These are phyloP conservation scores for Cryphonectria carpinicola DNA, from an alignment of 2,329 filamentous ascomycete genomes.

Conservation along the genomic window DNA sequence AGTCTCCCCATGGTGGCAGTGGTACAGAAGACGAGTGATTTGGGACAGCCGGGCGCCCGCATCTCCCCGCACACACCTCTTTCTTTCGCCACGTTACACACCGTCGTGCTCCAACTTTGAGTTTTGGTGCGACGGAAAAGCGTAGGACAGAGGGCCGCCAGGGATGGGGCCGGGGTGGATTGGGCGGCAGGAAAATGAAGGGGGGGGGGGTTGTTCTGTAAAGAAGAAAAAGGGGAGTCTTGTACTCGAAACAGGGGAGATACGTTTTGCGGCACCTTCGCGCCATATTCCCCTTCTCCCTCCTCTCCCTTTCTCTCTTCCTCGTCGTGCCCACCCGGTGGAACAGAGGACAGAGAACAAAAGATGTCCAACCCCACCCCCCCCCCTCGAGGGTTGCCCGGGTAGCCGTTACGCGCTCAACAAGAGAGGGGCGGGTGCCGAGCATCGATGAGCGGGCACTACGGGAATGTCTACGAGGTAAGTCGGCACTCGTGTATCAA, in stretches of 20 bases:
- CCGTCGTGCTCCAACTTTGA: conserved; percentile 26
- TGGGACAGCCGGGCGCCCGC: not conserved
- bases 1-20: not conserved
- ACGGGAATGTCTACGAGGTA: not conserved
- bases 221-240: conserved; percentile 14
- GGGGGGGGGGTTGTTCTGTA: too few species aligned
- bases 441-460: not conserved
- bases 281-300: not conserved
- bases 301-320: too few species aligned
- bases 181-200: not conserved
- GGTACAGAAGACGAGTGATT: not conserved
- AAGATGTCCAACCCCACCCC: not conserved
- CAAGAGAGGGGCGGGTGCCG: too few species aligned
- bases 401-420: not conserved
- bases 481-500: not conserved
- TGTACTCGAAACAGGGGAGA: conserved; percentile 27
- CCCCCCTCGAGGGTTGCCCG: too few species aligned
- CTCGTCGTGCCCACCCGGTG: conserved; percentile 2
- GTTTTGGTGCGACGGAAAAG: conserved; percentile 18
- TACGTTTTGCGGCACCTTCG: conserved; percentile 14
- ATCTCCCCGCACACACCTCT: not conserved
- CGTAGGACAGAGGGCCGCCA: conserved; percentile 14
- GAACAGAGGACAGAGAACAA: not conserved
- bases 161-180: conserved; percentile 12
- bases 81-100: conserved; percentile 21